A percentile compares a stretch with the other conserved stretches of the same genome.
Conservation (phyloP, 2,329 filamentous ascomycete genomes). For the Pseudogymnoascus sp. region DNA sequence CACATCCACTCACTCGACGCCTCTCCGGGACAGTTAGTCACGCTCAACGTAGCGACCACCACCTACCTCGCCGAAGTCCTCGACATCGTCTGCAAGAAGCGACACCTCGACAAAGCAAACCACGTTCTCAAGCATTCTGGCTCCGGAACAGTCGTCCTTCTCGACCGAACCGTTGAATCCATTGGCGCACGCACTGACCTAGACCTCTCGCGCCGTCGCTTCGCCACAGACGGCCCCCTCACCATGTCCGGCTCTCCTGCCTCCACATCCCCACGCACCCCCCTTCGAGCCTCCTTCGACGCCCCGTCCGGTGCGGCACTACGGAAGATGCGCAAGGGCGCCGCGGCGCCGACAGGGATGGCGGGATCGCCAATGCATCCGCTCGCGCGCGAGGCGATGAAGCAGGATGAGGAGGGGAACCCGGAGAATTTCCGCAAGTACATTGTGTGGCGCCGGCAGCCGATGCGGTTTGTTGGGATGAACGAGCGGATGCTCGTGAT, state of each 20-base stretch:
- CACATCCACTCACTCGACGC: constrained; percentile 65
- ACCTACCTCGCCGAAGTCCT: constrained; percentile 78
- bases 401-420: constrained; percentile 50
- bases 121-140: constrained; percentile 72
- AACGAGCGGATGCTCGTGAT: constrained; percentile 72
- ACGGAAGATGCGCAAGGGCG: constrained; percentile 45
- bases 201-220: constrained; percentile 67
- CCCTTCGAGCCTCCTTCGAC: constrained; percentile 38
- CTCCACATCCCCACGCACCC: constrained; percentile 58
- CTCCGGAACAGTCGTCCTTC: constrained; percentile 65
- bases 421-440: constrained; percentile 65
- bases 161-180: constrained; percentile 72
- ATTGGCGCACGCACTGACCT: constrained; percentile 69
- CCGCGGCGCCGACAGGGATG: constrained; percentile 31
- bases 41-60: constrained; percentile 70
- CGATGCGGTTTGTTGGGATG: constrained; percentile 70
- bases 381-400: constrained; percentile 55
- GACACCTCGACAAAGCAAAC: constrained; percentile 70
- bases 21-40: constrained; percentile 65
- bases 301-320: constrained; percentile 39
- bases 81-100: constrained; percentile 68
- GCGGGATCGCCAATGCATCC: constrained; percentile 49
- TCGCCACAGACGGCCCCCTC: constrained; percentile 65
- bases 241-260: constrained; percentile 63
- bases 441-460: constrained; percentile 73